Percentiles rank a stretch among this genome's conserved stretches.
phyloP scores from a whole-genome alignment of 2,329 filamentous ascomycete species.

The Periconia sp. region DNA sequence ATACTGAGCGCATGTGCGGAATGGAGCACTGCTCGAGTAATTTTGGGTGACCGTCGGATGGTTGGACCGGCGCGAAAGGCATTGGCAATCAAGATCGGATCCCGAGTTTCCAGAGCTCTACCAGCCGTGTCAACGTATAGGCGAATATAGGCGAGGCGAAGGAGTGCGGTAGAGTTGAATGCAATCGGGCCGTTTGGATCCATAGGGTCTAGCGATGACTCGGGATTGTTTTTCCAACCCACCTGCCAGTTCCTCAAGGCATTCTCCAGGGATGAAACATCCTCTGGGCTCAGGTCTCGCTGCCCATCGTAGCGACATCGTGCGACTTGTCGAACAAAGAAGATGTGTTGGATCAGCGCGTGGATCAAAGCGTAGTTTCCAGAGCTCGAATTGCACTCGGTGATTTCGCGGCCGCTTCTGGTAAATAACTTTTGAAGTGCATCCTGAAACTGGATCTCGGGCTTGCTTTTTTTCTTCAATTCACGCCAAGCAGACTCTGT shows the following conservation, averaged over 20 bases:
- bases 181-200: conserved; percentile 63
- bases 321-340: conserved; percentile 61
- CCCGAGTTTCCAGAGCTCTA: conserved; percentile 65
- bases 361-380: conserved; percentile 74
- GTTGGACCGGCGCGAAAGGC: conserved; percentile 62
- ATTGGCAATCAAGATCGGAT: conserved; percentile 62
- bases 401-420: conserved; percentile 33
- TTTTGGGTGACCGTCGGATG: conserved; percentile 60
- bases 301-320: conserved; percentile 36
- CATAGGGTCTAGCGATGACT: conserved; percentile 52
- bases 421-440: conserved; percentile 38
- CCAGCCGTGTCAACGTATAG: conserved; percentile 67
- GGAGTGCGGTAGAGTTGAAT: conserved; percentile 65
- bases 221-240: conserved; percentile 44
- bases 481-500: conserved; percentile 54
- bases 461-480: conserved; percentile 23
- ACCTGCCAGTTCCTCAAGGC: conserved; percentile 47
- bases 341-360: conserved; percentile 72
- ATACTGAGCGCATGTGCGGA: conserved; percentile 69
- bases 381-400: conserved; percentile 32
- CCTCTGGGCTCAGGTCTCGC: conserved; percentile 38
- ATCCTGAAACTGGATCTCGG: conserved; percentile 34
- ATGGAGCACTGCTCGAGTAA: conserved; percentile 67
- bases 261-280: conserved; percentile 47
- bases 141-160: conserved; percentile 64